Base-by-base conservation (phyloP, 345 rosid species). In the Citrus sp. region DNA sequence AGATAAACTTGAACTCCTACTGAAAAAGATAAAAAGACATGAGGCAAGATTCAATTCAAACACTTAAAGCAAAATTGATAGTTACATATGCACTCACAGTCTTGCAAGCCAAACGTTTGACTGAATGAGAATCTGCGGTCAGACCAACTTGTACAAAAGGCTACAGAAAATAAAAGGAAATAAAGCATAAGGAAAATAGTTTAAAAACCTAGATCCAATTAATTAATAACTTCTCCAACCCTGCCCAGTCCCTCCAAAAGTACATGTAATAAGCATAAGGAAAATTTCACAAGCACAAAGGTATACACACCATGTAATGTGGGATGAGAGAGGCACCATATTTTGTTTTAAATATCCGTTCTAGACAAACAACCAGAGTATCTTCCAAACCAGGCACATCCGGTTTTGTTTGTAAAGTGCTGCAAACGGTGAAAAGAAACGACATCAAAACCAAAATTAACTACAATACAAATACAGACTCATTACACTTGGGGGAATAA, bases 291-390 rank as follows among this genome's bases (percentile, higher is more conserved):
- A 61, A 74, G 27, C 38, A 22, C 30, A 25, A 13, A 38, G 1
- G 40, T n/a, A 64, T 54, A 42, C 74, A 70, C 85, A 93, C 98
- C 99, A 92, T 85, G 70, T 87, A 90, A 9, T 87, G 91, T 38
- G 97, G 96, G 70, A 95, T 91, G 34, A 92, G 82, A 54, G 93
- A 91, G 49, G 93, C 92, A 2, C 97, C 97, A 80, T 89, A 89
- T 77, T 86, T 92, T 14, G 95, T 89, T 81, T 85, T 86, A 62
- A 93, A 92, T 19, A 93, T 79, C 75, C 88, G 89, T 76, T 90
- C 98, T 74, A 96, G 81, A 87, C 97, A 91, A 81, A 86, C 86
- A 32, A 88, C 91, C 55, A 93, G 67, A 58, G 91, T 77, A 65
- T 0, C 76, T 75, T 87, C 97, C 30, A 92, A 74, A 10, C 91